phyloP scores from a whole-genome alignment of 164 flowering plant species.

The Liriodendron chinense region DNA sequence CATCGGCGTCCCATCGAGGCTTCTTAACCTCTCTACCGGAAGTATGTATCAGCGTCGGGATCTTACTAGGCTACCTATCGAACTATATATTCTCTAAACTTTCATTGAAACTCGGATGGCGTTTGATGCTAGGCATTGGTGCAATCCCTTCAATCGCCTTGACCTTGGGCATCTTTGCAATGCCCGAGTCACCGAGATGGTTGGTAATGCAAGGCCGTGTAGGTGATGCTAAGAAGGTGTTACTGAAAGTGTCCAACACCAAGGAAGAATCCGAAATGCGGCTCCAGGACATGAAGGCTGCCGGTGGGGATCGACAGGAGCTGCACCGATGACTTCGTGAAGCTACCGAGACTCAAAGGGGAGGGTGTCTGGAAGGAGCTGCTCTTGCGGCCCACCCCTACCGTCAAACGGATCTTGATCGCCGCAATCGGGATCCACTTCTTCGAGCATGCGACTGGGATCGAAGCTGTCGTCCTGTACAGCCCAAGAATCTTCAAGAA shows the following conservation, averaged over 20 bases:
- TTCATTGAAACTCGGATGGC: slow-evolving; percentile 45
- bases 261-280: slow-evolving; percentile 48
- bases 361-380: slow-evolving; percentile 64
- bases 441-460: slow-evolving; percentile 67
- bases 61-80: slow-evolving; percentile 57
- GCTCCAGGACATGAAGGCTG: slow-evolving; percentile 52
- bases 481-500: slow-evolving; percentile 56
- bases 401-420: slow-evolving; percentile 50
- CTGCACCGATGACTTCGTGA: slow-evolving; percentile 41
- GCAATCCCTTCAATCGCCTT: slow-evolving; percentile 52
- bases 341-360: slow-evolving; percentile 31
- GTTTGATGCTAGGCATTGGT: slow-evolving; percentile 72
- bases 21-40: slow-evolving; percentile 32
- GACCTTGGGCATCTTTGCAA: slow-evolving; percentile 37
- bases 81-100: slow-evolving; percentile 54
- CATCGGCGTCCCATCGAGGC: slow-evolving; percentile 29
- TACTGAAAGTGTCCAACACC: slow-evolving; percentile 42
- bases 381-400: slow-evolving; percentile 46
- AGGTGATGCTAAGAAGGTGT: slow-evolving; percentile 54
- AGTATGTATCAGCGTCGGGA: slow-evolving; percentile 32
- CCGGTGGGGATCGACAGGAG: slow-evolving; percentile 55
- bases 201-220: slow-evolving; percentile 70
- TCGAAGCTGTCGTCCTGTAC: slow-evolving; percentile 66
- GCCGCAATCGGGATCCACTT: slow-evolving; percentile 62
- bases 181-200: slow-evolving; percentile 90